phyloP scores from a whole-genome alignment of 768 basidiomycete species.

The Clavaria fumosa region DNA sequence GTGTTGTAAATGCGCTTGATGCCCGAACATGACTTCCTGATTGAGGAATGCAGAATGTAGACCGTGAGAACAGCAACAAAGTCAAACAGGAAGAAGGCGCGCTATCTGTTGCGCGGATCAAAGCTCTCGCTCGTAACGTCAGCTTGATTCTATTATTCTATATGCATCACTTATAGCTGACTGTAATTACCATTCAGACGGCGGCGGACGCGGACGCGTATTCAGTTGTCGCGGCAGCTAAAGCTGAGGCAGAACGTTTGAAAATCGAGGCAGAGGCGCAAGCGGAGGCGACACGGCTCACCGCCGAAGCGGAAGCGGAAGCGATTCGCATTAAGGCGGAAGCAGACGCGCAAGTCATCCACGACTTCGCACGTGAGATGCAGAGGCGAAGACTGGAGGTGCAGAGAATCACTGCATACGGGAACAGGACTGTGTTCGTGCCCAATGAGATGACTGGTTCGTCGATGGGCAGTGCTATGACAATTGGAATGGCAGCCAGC shows the following conservation, averaged over 20 bases:
- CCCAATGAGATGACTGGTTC: conserved; percentile 44
- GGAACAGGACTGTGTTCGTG: conserved; percentile 52
- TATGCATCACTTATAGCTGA: neutral
- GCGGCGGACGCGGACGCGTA: conserved; percentile 69
- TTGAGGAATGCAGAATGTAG: conserved; percentile 44
- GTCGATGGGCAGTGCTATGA: conserved; percentile 47
- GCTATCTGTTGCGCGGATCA: conserved; percentile 62
- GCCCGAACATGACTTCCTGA: neutral
- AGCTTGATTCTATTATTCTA: neutral
- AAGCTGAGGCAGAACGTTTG: conserved; percentile 51
- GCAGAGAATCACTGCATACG: conserved; percentile 45
- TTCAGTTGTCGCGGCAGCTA: conserved; percentile 53
- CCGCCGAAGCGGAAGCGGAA: conserved; percentile 60
- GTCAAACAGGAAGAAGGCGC: conserved; percentile 77
- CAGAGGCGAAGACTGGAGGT: conserved; percentile 53
- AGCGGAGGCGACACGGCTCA: conserved; percentile 62
- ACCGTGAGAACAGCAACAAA: conserved; percentile 77
- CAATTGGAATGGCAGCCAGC: conserved; percentile 54
- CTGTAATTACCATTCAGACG: conserved; percentile 28
- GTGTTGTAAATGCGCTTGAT: conserved; percentile 12
- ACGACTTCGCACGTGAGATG: conserved; percentile 68
- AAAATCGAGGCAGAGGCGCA: conserved; percentile 68
- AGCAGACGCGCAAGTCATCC: conserved; percentile 45
- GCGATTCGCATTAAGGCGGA: conserved; percentile 47
- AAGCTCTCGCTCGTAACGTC: conserved; percentile 39